A percentile compares a stretch with the other conserved stretches of the same genome.
Evolutionary conservation across 139 green algal genomes (phyloP).

Genomic region (Tetradesmus obliquus): DNA sequence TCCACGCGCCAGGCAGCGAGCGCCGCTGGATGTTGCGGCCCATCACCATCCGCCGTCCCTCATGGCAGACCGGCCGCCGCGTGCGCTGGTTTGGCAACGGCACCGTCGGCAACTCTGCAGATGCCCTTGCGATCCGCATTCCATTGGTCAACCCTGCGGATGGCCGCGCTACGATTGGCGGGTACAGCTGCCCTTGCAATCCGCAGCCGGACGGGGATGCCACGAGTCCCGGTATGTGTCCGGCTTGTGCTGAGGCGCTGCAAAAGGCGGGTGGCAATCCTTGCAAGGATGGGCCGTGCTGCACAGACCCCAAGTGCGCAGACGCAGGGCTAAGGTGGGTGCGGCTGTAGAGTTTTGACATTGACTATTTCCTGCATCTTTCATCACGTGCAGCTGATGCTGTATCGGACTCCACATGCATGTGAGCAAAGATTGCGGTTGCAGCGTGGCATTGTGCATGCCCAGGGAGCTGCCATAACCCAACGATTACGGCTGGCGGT

Average conservation of each 20-base stretch:
- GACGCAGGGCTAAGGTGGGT: conserved; percentile 19
- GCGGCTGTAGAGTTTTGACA: not conserved
- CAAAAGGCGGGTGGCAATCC: not conserved
- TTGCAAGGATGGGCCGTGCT: conserved; percentile 2
- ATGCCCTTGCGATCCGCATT: conserved; percentile 5
- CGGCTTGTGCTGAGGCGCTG: not conserved
- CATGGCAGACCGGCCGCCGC: not conserved
- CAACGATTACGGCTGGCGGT: no score
- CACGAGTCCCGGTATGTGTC: not conserved
- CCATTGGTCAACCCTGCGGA: not conserved
- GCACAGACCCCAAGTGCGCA: not conserved
- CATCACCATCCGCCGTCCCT: conserved; percentile 6
- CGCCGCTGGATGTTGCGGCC: not conserved
- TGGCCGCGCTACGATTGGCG: not conserved
- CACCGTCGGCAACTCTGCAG: not conserved
- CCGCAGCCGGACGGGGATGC: not conserved
- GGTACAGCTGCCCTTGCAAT: conserved; percentile 17
- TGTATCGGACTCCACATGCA: no score
- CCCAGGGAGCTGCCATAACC: no score
- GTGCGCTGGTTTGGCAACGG: conserved; percentile 26
- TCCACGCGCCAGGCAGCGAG: not conserved
- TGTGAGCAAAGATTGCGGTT: no score
- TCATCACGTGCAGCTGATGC: not conserved
- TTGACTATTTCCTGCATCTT: not conserved
- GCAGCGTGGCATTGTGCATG: no score